Percentiles rank a stretch among this genome's conserved stretches.
These are phyloP conservation scores for Casuarina cunninghamiana DNA, from an alignment of 306 rosid genomes.

Conservation along the genomic window DNA sequence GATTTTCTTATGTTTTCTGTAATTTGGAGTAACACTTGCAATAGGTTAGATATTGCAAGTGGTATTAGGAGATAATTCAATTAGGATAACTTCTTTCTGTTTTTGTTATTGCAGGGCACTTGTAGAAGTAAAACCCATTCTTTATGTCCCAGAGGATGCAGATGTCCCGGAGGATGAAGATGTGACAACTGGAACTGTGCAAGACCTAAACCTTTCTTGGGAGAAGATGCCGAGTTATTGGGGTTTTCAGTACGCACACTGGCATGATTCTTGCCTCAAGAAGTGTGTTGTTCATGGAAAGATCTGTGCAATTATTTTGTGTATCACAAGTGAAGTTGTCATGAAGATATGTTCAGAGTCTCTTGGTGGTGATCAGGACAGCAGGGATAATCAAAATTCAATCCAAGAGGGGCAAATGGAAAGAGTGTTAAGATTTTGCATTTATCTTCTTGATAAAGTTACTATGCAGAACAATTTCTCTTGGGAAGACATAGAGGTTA, in stretches of 20 bases:
- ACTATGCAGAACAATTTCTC: slow-evolving; percentile 45
- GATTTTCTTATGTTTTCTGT: neutral
- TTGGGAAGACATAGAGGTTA: slow-evolving; percentile 82
- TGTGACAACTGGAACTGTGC: slow-evolving; percentile 25
- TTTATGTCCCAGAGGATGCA: slow-evolving; percentile 60
- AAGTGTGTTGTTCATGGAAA: slow-evolving; percentile 64
- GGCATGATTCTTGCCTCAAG: slow-evolving; percentile 80
- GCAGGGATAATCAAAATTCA: slow-evolving; percentile 30
- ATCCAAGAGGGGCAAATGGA: slow-evolving; percentile 47
- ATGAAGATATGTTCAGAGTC: slow-evolving; percentile 49
- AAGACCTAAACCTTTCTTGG: slow-evolving; percentile 36
- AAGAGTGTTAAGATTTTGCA: slow-evolving; percentile 64
- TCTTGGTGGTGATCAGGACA: slow-evolving; percentile 33
- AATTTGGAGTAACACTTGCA: neutral
- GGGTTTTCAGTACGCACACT: slow-evolving; percentile 66
- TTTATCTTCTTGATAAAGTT: slow-evolving; percentile 68
- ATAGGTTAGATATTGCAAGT: neutral
- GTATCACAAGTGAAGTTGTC: slow-evolving; percentile 55
- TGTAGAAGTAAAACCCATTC: slow-evolving; percentile 88
- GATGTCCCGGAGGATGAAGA: slow-evolving; percentile 61
- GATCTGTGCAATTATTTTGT: slow-evolving; percentile 62
- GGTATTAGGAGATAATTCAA: neutral
- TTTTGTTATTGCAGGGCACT: slow-evolving; percentile 54
- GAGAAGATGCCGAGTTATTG: slow-evolving; percentile 38
- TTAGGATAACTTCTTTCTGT: slow-evolving; percentile 26